Conservation (phyloP, 2,329 filamentous ascomycete genomes). For the Ophiostoma triangulosporum region DNA sequence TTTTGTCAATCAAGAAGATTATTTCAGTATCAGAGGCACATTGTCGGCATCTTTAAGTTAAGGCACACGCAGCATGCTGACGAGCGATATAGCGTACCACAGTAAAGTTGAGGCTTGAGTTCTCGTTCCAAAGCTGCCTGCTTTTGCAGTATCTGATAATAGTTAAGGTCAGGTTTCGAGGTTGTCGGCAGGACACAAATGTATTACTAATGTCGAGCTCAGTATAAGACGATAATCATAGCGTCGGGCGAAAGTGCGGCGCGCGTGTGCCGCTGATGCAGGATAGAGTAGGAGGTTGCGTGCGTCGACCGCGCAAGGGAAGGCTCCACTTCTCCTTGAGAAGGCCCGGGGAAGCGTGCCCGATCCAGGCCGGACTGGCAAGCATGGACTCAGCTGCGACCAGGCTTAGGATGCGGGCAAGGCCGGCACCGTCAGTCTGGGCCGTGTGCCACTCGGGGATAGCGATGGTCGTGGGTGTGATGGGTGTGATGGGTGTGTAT, state of each 20-base stretch:
- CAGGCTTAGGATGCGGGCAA: background rate
- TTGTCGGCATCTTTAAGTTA: too few species aligned
- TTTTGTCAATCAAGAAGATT: too few species aligned
- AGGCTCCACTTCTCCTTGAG: background rate
- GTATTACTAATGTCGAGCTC: too few species aligned
- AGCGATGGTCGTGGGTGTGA: background rate
- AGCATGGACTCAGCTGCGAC: background rate
- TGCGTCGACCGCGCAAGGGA: background rate
- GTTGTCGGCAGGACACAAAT: too few species aligned
- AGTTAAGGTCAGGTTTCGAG: too few species aligned
- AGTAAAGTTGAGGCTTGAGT: too few species aligned
- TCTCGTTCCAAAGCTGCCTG: too few species aligned
- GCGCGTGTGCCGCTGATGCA: constrained; percentile 48
- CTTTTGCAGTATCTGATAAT: too few species aligned
- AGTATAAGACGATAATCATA: too few species aligned
- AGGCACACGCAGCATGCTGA: too few species aligned
- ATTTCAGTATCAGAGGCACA: too few species aligned
- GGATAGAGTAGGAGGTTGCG: constrained; percentile 33
- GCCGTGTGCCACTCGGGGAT: background rate
- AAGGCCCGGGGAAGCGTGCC: background rate
- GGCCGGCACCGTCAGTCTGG: background rate
- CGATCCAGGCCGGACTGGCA: background rate
- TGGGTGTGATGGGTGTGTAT: background rate
- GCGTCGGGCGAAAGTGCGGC: constrained; percentile 40
- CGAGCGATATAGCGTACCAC: too few species aligned